Percentiles rank a stretch among this genome's conserved stretches.
Evolutionary conservation across 768 basidiomycete species (phyloP).

Genomic region (Fistulinella prunicolor): DNA sequence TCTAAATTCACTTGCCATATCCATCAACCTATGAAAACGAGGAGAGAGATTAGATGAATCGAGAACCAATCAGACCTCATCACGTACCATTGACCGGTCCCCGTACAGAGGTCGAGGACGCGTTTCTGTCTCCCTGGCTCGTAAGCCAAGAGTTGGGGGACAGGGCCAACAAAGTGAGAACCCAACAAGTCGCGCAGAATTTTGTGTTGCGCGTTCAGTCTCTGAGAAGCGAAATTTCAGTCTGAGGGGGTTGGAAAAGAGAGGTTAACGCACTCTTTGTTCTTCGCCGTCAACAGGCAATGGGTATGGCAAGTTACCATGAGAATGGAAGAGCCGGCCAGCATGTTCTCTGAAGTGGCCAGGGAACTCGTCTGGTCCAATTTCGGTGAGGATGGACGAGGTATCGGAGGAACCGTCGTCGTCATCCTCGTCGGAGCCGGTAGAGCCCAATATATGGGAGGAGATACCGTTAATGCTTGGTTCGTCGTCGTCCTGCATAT

Average conservation of each 20-base stretch:
- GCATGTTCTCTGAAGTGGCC: slow-evolving; percentile 54
- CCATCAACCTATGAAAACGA: slow-evolving; percentile 54
- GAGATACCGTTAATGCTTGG: slow-evolving; percentile 8
- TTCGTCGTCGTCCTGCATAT: slow-evolving; percentile 21
- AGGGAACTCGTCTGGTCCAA: slow-evolving; percentile 55
- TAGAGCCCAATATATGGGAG: slow-evolving; percentile 5
- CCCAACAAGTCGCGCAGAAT: slow-evolving; percentile 50
- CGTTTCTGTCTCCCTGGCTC: slow-evolving; percentile 42
- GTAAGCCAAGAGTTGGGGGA: slow-evolving; percentile 47
- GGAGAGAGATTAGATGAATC: slow-evolving; percentile 15
- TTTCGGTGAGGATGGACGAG: slow-evolving; percentile 43
- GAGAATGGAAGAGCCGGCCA: slow-evolving; percentile 68
- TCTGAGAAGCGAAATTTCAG: slow-evolving; percentile 34
- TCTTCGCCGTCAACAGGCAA: slow-evolving; percentile 72
- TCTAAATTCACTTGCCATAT: slow-evolving; percentile 68
- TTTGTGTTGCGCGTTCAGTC: slow-evolving; percentile 49
- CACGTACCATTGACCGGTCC: slow-evolving; percentile 68
- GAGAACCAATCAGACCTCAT: slow-evolving; percentile 15
- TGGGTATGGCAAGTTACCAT: slow-evolving; percentile 60
- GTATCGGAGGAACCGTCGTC: slow-evolving; percentile 41
- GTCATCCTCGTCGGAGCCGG: slow-evolving; percentile 27
- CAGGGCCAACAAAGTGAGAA: slow-evolving; percentile 59
- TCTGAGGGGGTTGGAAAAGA: not conserved
- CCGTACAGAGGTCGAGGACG: slow-evolving; percentile 75
- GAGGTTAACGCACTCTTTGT: slow-evolving; percentile 49